These are phyloP conservation scores for Penicillium sp. DNA, from an alignment of 2,329 filamentous ascomycete genomes.

Conservation along the genomic window DNA sequence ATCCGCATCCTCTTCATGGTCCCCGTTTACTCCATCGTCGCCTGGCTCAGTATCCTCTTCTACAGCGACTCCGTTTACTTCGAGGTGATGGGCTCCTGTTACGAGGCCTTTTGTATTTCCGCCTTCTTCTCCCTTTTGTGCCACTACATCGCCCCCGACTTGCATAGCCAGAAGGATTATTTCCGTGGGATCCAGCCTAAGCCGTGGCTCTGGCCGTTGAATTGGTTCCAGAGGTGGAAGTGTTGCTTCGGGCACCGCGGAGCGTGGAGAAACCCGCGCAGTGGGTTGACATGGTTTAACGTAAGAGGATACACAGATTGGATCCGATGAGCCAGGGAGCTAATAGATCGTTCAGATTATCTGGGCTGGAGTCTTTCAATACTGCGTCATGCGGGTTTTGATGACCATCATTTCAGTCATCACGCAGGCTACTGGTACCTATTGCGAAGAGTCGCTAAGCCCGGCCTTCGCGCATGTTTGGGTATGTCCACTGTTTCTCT, in stretches of 20 bases:
- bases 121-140: constrained; percentile 60
- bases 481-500: constrained; percentile 46
- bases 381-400: constrained; percentile 72
- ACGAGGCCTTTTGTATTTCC: constrained; percentile 80
- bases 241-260: constrained; percentile 65
- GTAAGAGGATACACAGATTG: constrained; percentile 11
- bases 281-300: constrained; percentile 74
- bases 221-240: constrained; percentile 62
- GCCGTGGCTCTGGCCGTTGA: constrained; percentile 69
- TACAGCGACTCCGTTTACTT: constrained; percentile 76
- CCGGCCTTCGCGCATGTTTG: constrained; percentile 80
- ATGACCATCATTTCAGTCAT: constrained; percentile 75
- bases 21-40: constrained; percentile 68
- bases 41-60: constrained; percentile 66
- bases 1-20: constrained; percentile 86
- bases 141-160: constrained; percentile 49
- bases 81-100: constrained; percentile 73
- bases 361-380: constrained; percentile 79
- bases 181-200: constrained; percentile 64
- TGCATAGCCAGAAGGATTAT: constrained; percentile 75
- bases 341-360: constrained; percentile 38
- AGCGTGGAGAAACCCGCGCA: constrained; percentile 64
- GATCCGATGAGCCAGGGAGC: not conserved
- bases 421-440: constrained; percentile 62
- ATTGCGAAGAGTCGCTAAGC: constrained; percentile 73